Evolutionary conservation across 2,329 filamentous ascomycete genomes (phyloP).

Genomic region (Paecilomyces sp.): DNA sequence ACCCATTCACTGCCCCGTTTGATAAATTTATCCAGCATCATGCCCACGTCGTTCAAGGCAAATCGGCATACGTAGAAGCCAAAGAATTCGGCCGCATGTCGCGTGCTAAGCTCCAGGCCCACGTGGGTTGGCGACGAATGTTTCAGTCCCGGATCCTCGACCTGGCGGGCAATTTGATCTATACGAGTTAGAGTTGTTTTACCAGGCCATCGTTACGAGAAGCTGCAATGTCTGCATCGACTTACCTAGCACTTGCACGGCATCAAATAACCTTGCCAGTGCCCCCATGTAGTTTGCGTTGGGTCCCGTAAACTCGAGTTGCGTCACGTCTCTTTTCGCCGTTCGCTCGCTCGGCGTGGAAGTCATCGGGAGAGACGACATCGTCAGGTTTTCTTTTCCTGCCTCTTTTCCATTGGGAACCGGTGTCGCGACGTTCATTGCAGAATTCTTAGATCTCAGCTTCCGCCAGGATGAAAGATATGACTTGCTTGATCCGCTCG

Average conservation of each 20-base stretch:
- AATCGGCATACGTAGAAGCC: slow-evolving; percentile 95
- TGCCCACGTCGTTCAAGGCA: slow-evolving; percentile 73
- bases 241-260: slow-evolving; percentile 82
- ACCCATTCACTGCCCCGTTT: slow-evolving; percentile 98
- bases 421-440: slow-evolving; percentile 42
- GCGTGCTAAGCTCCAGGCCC: slow-evolving; percentile 83
- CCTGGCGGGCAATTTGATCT: slow-evolving; percentile 95
- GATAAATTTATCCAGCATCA: slow-evolving; percentile 92
- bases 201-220: neutral
- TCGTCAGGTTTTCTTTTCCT: slow-evolving; percentile 55
- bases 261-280: slow-evolving; percentile 84
- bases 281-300: slow-evolving; percentile 88
- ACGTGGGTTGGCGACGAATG: slow-evolving; percentile 92
- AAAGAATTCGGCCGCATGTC: slow-evolving; percentile 95
- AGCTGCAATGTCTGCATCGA: neutral
- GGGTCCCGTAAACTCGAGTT: slow-evolving; percentile 69
- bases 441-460: slow-evolving; percentile 81
- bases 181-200: slow-evolving; percentile 7
- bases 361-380: slow-evolving; percentile 76
- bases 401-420: slow-evolving; percentile 34
- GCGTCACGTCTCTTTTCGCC: slow-evolving; percentile 62
- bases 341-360: slow-evolving; percentile 53
- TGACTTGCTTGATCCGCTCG: slow-evolving; percentile 63
- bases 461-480: slow-evolving; percentile 85
- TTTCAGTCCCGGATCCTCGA: slow-evolving; percentile 87